Evolutionary conservation across 148 eudicot genomes (phyloP).

Genomic region (Nepenthes gracilis): DNA sequence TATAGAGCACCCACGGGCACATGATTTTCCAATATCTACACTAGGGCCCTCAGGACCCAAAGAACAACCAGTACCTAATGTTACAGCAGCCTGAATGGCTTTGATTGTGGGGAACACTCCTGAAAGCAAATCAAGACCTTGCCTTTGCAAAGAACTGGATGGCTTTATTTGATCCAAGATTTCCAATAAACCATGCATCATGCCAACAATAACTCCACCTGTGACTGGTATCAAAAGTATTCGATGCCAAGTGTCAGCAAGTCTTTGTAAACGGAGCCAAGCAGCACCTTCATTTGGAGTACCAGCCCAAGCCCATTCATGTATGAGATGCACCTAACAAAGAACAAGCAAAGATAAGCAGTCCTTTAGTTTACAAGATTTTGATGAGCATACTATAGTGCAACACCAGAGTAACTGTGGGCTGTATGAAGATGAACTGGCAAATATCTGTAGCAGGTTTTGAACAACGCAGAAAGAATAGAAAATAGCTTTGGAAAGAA

Average conservation of each 20-base stretch:
- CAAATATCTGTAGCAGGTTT: too few relatives aligned
- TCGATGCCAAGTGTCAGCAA: conserved; percentile 94
- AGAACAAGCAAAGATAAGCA: not conserved
- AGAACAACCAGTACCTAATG: conserved; percentile 91
- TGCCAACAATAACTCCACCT: conserved; percentile 92
- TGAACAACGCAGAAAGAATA: too few relatives aligned
- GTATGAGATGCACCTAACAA: conserved; percentile 77
- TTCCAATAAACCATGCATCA: conserved; percentile 92
- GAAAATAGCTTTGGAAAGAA: too few relatives aligned
- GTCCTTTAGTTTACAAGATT: not conserved
- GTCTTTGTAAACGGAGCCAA: conserved; percentile 90
- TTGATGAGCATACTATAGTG: not conserved
- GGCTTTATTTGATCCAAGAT: conserved; percentile 75
- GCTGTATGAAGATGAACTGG: too few relatives aligned
- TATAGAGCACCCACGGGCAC: conserved; percentile 79
- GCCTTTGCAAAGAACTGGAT: conserved; percentile 45
- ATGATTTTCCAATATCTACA: conserved; percentile 95
- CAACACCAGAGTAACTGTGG: too few relatives aligned
- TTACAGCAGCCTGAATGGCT: conserved; percentile 92
- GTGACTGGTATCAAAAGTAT: conserved; percentile 81
- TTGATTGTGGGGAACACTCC: conserved; percentile 57
- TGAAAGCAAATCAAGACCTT: conserved; percentile 55
- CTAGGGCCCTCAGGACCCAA: conserved; percentile 98
- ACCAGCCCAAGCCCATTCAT: conserved; percentile 99
- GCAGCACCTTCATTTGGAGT: conserved; percentile 98